phyloP scores from a whole-genome alignment of 352 stramenopile genomes.

The Pythium phragmitis region DNA sequence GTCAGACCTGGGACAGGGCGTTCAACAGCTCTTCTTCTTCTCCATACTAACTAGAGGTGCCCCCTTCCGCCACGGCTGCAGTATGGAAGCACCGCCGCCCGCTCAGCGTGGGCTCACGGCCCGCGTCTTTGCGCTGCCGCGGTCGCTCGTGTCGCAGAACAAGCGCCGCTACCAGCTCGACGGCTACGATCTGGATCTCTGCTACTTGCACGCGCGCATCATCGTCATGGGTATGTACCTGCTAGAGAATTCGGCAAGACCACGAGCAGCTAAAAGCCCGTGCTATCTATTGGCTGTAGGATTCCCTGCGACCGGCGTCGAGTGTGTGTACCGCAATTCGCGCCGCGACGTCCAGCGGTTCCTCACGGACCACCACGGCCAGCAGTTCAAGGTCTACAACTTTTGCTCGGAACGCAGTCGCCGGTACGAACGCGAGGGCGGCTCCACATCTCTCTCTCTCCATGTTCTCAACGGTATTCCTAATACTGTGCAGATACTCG shows the following conservation, averaged over 20 bases:
- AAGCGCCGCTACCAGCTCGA: constrained; percentile 60
- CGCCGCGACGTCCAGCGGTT: constrained; percentile 55
- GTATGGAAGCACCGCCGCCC: not conserved
- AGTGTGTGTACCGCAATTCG: constrained; percentile 64
- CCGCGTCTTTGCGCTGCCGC: constrained; percentile 44
- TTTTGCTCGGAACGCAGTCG: constrained; percentile 63
- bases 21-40: not conserved
- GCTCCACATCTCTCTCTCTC: not conserved
- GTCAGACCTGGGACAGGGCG: not conserved
- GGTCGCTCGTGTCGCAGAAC: constrained; percentile 77
- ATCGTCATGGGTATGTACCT: constrained; percentile 67
- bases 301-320: constrained; percentile 53
- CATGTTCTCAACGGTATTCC: not conserved
- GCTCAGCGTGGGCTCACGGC: not conserved
- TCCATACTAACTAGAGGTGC: too few species aligned
- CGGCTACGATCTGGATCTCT: constrained; percentile 70
- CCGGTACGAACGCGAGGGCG: constrained; percentile 24
- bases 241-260: not conserved
- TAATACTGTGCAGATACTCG: constrained; percentile 39
- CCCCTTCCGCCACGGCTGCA: too few species aligned
- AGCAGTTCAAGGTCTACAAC: constrained; percentile 77
- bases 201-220: constrained; percentile 68
- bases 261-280: too few species aligned
- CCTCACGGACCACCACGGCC: constrained; percentile 44
- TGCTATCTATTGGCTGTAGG: constrained; percentile 28